phyloP scores from a whole-genome alignment of 805 yeast genomes.

The Torulaspora quercuum region DNA sequence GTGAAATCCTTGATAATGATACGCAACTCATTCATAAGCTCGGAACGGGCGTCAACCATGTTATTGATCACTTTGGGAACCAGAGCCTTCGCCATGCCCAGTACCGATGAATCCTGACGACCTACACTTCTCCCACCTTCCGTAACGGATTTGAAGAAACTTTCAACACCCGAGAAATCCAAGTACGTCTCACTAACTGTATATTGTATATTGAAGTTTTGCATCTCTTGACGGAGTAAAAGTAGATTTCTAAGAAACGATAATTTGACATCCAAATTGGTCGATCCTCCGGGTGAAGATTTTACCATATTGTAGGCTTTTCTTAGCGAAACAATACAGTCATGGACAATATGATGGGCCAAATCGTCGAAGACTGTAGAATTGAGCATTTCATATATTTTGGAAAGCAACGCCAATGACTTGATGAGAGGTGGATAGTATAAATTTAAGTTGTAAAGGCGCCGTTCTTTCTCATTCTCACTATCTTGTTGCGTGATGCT shows the following conservation, averaged over 20 bases:
- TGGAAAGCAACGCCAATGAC: constrained; percentile 66
- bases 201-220: constrained; percentile 75
- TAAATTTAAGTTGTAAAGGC: constrained; percentile 5
- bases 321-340: constrained; percentile 62
- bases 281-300: constrained; percentile 44
- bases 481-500: constrained; percentile 7
- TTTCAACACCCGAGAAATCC: constrained; percentile 74
- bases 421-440: constrained; percentile 71
- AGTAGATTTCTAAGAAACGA: constrained; percentile 71
- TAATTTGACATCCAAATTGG: constrained; percentile 51
- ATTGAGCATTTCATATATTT: constrained; percentile 74
- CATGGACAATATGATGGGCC: constrained; percentile 82
- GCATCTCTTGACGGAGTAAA: constrained; percentile 63
- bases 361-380: constrained; percentile 80
- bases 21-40: constrained; percentile 69
- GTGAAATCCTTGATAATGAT: constrained; percentile 68
- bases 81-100: constrained; percentile 57
- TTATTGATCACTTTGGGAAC: constrained; percentile 78
- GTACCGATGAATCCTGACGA: constrained; percentile 29
- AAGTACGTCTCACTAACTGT: constrained; percentile 67
- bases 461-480: not conserved
- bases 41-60: constrained; percentile 74
- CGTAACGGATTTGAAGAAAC: constrained; percentile 45
- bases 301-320: constrained; percentile 48
- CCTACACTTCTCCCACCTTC: constrained; percentile 15